These are phyloP conservation scores for Talaromyces albobiverticillius DNA, from an alignment of 2,329 filamentous ascomycete species.

Conservation along the genomic window DNA sequence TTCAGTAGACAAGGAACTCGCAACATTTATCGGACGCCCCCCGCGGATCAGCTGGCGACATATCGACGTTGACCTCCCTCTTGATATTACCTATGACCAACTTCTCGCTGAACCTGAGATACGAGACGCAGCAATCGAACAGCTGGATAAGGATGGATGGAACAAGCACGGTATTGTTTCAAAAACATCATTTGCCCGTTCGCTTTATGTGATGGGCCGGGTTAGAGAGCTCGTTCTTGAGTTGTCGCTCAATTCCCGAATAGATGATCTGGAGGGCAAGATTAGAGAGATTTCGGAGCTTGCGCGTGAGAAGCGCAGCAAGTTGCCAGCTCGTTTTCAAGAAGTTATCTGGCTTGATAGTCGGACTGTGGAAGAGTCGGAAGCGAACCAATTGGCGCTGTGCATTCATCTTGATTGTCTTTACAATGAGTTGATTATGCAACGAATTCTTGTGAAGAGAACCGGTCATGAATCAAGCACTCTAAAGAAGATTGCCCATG, in stretches of 20 bases:
- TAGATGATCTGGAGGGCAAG: constrained; percentile 13
- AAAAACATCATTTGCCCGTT: not conserved
- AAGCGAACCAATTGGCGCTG: not conserved
- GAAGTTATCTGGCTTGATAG: not conserved
- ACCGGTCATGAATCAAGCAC: constrained; percentile 19
- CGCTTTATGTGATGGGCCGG: constrained; percentile 11
- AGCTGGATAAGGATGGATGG: constrained; percentile 21
- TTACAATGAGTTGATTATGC: constrained; percentile 25
- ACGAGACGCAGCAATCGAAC: constrained; percentile 13
- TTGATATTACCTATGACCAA: constrained; percentile 26
- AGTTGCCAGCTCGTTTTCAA: not conserved
- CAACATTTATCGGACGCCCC: constrained; percentile 28
- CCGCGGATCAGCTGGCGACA: constrained; percentile 26
- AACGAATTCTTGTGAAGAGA: constrained; percentile 20
- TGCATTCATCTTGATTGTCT: constrained; percentile 22
- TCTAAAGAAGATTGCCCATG: constrained; percentile 21
- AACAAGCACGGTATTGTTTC: constrained; percentile 17
- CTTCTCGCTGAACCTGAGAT: constrained; percentile 17
- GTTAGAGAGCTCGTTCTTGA: constrained; percentile 17
- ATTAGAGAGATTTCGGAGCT: constrained; percentile 4
- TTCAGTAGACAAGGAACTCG: constrained; percentile 26
- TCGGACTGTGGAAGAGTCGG: not conserved
- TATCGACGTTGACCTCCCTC: constrained; percentile 24
- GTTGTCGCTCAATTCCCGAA: constrained; percentile 9
- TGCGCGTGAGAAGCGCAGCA: constrained; percentile 1